phyloP scores from a whole-genome alignment of 2,329 filamentous ascomycete species.

The Hortaea sp. region DNA sequence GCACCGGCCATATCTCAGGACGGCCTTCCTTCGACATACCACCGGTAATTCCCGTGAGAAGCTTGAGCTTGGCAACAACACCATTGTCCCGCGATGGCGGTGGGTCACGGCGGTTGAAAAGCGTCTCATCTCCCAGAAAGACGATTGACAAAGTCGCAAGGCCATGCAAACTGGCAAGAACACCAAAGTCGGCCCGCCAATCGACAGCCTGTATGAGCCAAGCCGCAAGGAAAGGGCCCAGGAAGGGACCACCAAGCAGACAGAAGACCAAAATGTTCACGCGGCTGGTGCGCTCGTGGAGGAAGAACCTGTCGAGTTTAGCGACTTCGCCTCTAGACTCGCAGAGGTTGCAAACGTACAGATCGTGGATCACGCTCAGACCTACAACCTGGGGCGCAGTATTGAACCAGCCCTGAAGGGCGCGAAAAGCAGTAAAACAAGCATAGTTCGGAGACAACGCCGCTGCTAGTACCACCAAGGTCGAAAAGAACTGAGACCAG shows the following conservation, averaged over 20 bases:
- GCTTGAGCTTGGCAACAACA: conserved; percentile 1
- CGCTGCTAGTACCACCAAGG: conserved; percentile 13
- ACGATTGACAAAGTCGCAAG: conserved; percentile 15
- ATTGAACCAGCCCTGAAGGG: conserved; percentile 19
- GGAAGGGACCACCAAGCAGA: conserved; percentile 12
- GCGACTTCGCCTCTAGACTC: conserved; percentile 19
- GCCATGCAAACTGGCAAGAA: conserved; percentile 5
- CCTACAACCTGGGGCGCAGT: conserved; percentile 20
- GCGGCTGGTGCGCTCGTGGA: not conserved
- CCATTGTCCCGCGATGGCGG: not conserved
- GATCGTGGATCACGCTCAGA: conserved; percentile 24
- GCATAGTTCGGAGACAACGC: conserved; percentile 12
- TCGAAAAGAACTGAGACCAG: conserved; percentile 17
- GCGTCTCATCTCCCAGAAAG: conserved; percentile 25
- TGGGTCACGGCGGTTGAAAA: conserved; percentile 19
- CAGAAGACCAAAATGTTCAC: conserved; percentile 17
- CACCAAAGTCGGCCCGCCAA: conserved; percentile 9
- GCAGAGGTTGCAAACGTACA: conserved; percentile 8
- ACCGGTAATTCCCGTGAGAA: conserved; percentile 5
- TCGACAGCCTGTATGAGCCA: conserved; percentile 5
- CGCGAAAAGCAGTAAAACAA: conserved; percentile 18
- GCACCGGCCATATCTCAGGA: not conserved
- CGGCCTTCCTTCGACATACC: not conserved
- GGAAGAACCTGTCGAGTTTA: not conserved
- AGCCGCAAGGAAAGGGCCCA: conserved; percentile 10